A percentile compares a stretch with the other conserved stretches of the same genome.
These are phyloP conservation scores for Adansonia grandidieri DNA, from an alignment of 441 rosid species.

Conservation along the genomic window DNA sequence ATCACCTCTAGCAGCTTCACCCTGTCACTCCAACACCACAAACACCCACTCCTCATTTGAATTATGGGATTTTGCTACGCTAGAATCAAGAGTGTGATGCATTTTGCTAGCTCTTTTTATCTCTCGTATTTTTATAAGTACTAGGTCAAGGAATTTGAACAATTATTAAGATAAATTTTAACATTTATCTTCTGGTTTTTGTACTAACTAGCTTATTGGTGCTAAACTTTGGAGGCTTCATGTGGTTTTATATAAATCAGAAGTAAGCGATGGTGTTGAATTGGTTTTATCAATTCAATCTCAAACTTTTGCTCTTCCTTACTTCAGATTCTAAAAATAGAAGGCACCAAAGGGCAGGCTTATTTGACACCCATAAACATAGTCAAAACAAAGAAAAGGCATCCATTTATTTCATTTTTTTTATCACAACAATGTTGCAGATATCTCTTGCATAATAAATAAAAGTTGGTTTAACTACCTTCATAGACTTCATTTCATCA, in stretches of 20 bases:
- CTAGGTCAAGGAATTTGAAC: too few species aligned
- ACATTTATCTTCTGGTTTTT: too few species aligned
- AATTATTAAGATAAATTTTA: too few species aligned
- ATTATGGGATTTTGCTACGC: not conserved
- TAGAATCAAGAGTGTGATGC: not conserved
- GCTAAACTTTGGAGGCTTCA: too few species aligned
- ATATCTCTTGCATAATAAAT: not conserved
- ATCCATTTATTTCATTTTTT: not conserved
- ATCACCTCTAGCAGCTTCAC: not conserved
- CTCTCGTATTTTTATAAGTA: too few species aligned
- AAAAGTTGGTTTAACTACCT: conserved; percentile 33
- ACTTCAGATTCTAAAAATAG: too few species aligned
- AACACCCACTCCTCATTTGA: not conserved
- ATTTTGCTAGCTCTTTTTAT: not conserved
- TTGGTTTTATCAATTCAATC: not conserved
- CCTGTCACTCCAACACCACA: not conserved
- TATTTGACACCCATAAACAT: not conserved
- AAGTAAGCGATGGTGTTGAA: not conserved
- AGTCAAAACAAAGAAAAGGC: not conserved
- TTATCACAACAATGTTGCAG: not conserved
- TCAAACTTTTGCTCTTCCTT: not conserved
- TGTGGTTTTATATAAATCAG: too few species aligned
- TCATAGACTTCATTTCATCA: conserved; percentile 92
- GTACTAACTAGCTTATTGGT: too few species aligned
- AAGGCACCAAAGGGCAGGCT: not conserved